Evolutionary conservation across 129 eudicot species (phyloP), one percentile per base, ranked within the genome.

Genomic region (Flaveria trinervia): DNA sequence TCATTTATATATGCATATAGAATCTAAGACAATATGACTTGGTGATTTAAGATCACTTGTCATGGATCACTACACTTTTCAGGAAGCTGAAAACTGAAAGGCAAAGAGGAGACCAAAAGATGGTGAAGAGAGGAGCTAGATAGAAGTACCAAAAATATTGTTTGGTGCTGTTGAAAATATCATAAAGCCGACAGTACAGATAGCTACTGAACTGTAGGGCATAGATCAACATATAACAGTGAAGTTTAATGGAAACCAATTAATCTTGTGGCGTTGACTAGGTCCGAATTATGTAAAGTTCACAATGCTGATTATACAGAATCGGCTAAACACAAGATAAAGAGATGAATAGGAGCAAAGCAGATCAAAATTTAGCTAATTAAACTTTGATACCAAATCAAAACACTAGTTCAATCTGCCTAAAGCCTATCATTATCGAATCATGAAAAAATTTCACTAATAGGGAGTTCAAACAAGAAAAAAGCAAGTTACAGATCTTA

Each of bases 401-500:
- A 20, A 41, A 73, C 7, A 57, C 43, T 20, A 75, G 51, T 9
- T 55, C 22, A 39, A 72, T 72, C 77, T 72, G 39, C 20, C 67
- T 43, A 43, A 2, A 7, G 48, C 9, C 9, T 12, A 72, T 26
- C 36, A 14, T 18, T 36, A 11, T 33, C 67, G 0, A 72, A 22
- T 33, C 28, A 36, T 30, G 16, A 49, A 65, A 44, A 30, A 9
- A 8, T 48, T 60, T 25, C 49, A 75, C 30, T 26, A 65, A 52
- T 4, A 18, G 71, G 43, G 52, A 33, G 52, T 30, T 46, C 12
- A 33, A 65, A 76, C 41, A 50, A 50, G 43, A 49, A n/a, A 78
- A 76, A 66, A 18, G 41, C 13, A 76, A 43, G 69, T 77, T 26
- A 56, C 70, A 77, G 75, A 77, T 69, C 70, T 77, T 67, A 30